A percentile compares a stretch with the other conserved stretches of the same genome.
Conservation (phyloP, 1,284 basidiomycete genomes). For the Ceratobasidium sp. region DNA sequence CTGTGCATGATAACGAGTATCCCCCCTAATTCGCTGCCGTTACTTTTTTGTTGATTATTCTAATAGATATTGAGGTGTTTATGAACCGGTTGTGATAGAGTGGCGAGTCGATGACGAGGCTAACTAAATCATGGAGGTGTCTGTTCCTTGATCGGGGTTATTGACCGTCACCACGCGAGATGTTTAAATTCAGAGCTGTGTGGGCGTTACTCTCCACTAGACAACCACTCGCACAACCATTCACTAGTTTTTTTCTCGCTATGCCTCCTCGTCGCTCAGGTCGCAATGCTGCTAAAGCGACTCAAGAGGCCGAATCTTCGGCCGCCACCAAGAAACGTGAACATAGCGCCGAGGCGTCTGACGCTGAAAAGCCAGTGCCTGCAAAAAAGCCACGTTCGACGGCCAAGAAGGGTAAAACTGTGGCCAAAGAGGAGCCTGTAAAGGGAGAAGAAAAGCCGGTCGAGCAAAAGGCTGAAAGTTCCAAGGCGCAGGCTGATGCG, state of each 20-base stretch:
- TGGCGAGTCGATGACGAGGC: no score
- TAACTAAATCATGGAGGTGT: no score
- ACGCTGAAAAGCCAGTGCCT: constrained; percentile 15
- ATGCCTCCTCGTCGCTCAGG: constrained; percentile 44
- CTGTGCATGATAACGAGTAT: constrained; percentile 33
- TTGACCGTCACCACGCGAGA: constrained; percentile 30
- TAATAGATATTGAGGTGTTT: constrained; percentile 39
- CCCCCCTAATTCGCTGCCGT: constrained; percentile 27
- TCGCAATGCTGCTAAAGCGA: constrained; percentile 17
- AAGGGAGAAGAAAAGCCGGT: constrained; percentile 51
- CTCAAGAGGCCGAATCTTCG: constrained; percentile 24
- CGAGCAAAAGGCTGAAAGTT: constrained; percentile 49
- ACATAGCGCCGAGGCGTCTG: constrained; percentile 12
- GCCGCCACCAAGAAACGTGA: constrained; percentile 30
- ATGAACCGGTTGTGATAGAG: neutral
- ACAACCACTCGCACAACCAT: neutral
- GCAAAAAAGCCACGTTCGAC: constrained; percentile 45
- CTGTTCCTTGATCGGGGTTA: constrained; percentile 34
- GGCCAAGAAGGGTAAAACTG: constrained; percentile 50
- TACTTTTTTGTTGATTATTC: constrained; percentile 41
- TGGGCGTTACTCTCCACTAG: neutral
- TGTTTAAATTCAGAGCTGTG: constrained; percentile 17
- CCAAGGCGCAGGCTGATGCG: constrained; percentile 51
- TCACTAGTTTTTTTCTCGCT: neutral
- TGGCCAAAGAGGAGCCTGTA: constrained; percentile 27